Base-by-base conservation (phyloP, 2,329 filamentous ascomycete species). In the Shiraia sp. region DNA sequence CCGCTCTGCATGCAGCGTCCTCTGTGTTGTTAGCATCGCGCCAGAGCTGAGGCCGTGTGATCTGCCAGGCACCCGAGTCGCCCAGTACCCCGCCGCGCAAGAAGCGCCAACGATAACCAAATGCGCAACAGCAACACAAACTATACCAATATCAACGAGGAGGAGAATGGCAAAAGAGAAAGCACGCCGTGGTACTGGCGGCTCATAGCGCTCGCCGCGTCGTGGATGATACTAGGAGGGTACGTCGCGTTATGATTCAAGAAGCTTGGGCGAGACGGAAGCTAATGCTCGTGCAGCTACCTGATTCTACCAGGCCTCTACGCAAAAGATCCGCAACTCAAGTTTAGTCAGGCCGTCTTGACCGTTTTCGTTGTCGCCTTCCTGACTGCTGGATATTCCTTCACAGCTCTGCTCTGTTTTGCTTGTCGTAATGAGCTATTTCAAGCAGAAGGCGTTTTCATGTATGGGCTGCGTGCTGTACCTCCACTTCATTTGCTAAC, bases 161-260 rank as follows among this genome's bases (percentile, higher is more conserved):
- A 57, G 28, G 49, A 51, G 23, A 36, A 54, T 30, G 55, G 51
- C 14, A 44, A 45, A 15, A 50, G 40, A 30, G 59, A 59, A 36
- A 36, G 36, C 19, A 61, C 57, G 26, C 60, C 74, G 29, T 77
- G 74, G 75, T 77, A 77, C 51, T 78, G 75, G 75, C 68, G 70
- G 42, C 52, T 72, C 16, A 64, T 73, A 25, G 73, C 74, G 7
- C 59, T 73, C 6, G 59, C 63, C 2, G 70, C 74, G 15, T 71
- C 70, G 23, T 72, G 74, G 63, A 72, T 76, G 70, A 72, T 77
- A 32, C 50, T 77, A 22, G 75, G 72, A 61, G 75, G 74, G 70
- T 75, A 60, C 41, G 71, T 59, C 22, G 34, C 19, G 8, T 27
- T 6, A 6, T 7, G 10, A 30, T 33, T 36, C 35, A 27, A 36